A percentile compares a stretch with the other conserved stretches of the same genome.
Conservation (phyloP, 163 green algal species). For the Chlorella variabilis region DNA sequence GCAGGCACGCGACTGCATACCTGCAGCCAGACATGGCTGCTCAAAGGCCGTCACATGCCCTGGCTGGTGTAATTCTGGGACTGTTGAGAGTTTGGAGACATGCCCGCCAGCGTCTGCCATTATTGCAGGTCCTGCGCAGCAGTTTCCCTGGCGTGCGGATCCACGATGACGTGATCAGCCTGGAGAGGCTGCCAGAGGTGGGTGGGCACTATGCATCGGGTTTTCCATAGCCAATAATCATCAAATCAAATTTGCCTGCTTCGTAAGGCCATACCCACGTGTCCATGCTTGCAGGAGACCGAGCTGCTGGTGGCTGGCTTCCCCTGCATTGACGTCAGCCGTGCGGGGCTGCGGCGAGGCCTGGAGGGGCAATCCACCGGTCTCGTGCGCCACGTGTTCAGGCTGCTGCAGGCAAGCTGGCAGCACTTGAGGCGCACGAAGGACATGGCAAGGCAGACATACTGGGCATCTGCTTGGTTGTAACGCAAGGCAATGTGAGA, state of each 20-base stretch:
- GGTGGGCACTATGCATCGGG: too few relatives aligned
- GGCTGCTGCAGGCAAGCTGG: slow-evolving; percentile 66
- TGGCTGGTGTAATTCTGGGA: too few relatives aligned
- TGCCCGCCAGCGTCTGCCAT: too few relatives aligned
- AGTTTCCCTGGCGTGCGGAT: slow-evolving; percentile 74
- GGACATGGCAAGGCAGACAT: too few relatives aligned
- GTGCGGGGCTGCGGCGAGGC: slow-evolving; percentile 71
- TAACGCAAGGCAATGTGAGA: too few relatives aligned
- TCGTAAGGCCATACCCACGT: too few relatives aligned
- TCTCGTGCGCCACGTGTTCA: slow-evolving; percentile 89
- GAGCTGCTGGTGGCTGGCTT: slow-evolving; percentile 90
- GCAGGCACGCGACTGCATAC: slow-evolving; percentile 67
- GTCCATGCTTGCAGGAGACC: slow-evolving; percentile 81
- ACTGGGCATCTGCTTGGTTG: too few relatives aligned
- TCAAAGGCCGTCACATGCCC: too few relatives aligned
- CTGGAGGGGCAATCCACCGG: slow-evolving; percentile 74
- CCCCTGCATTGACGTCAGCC: slow-evolving; percentile 88
- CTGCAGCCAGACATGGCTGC: too few relatives aligned
- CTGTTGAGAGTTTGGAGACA: too few relatives aligned
- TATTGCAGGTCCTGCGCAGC: slow-evolving; percentile 68
- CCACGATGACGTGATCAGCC: slow-evolving; percentile 65
- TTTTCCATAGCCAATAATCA: too few relatives aligned
- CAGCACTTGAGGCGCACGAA: not conserved
- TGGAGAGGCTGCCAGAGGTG: slow-evolving; percentile 77
- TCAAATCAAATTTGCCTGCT: too few relatives aligned